phyloP scores from a whole-genome alignment of 164 flowering plant genomes.

The Nymphaea colorata region DNA sequence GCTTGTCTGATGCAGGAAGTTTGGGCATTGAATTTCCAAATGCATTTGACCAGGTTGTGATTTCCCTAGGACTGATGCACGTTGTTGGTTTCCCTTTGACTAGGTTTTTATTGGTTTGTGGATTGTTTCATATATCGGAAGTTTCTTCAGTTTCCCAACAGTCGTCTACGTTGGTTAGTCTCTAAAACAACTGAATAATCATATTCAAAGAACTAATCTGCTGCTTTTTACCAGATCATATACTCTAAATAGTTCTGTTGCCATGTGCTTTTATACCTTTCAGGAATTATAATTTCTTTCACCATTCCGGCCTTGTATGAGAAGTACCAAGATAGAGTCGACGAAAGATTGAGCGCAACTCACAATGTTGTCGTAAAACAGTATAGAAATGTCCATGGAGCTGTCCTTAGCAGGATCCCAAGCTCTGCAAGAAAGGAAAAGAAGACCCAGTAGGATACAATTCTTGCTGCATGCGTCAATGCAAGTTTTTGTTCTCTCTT shows the following conservation, averaged over 20 bases:
- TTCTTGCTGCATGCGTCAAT: too few species aligned
- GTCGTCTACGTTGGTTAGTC: conserved; percentile 64
- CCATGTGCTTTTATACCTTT: background rate
- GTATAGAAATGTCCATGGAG: conserved; percentile 43
- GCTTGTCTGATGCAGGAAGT: background rate
- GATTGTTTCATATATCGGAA: conserved; percentile 56
- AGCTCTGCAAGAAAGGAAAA: conserved; percentile 27
- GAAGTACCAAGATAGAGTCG: conserved; percentile 55
- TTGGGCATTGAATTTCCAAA: background rate
- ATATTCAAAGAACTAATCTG: too few species aligned
- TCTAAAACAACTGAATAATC: background rate
- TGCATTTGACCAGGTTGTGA: background rate
- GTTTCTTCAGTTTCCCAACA: conserved; percentile 67
- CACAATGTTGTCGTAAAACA: conserved; percentile 25
- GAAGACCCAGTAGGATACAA: conserved; percentile 26
- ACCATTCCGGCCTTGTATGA: conserved; percentile 66
- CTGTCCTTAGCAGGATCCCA: conserved; percentile 37
- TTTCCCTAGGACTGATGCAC: background rate
- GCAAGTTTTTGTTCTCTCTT: too few species aligned
- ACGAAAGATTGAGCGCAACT: conserved; percentile 35
- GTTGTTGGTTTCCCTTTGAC: background rate
- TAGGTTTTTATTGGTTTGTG: conserved; percentile 55
- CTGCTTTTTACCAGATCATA: background rate
- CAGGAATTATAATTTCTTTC: conserved; percentile 63
- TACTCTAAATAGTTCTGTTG: background rate